Conservation (phyloP, 2,329 filamentous ascomycete genomes). For the Davidsoniella virescens region DNA sequence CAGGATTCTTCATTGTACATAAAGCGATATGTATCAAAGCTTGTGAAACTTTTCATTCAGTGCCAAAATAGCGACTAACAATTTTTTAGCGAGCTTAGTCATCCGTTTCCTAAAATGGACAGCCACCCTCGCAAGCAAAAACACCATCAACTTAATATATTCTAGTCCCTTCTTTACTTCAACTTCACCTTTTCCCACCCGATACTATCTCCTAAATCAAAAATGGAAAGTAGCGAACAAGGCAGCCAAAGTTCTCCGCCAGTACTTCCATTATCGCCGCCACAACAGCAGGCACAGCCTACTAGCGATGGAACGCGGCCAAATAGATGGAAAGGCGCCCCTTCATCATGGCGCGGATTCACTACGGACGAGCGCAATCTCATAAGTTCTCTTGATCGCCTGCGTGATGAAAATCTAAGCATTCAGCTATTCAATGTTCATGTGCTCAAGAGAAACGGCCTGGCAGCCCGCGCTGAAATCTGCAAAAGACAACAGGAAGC, state of each 20-base stretch:
- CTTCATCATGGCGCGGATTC: slow-evolving; percentile 48
- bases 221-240: neutral
- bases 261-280: neutral
- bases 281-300: neutral
- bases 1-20: neutral
- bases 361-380: slow-evolving; percentile 48
- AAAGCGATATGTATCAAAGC: neutral
- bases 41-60: neutral
- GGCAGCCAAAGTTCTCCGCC: neutral
- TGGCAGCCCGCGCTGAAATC: slow-evolving; percentile 9
- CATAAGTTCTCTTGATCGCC: slow-evolving; percentile 43
- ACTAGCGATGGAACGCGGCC: slow-evolving; percentile 27
- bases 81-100: slow-evolving; percentile 7
- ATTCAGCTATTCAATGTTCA: slow-evolving; percentile 68
- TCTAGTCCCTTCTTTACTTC: no score
- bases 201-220: no score
- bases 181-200: no score
- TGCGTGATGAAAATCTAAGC: slow-evolving; percentile 50
- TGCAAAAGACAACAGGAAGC: slow-evolving; percentile 17
- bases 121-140: neutral
- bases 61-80: neutral
- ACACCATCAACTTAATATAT: neutral
- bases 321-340: slow-evolving; percentile 56
- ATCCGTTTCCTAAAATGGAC: neutral
- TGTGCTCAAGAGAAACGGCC: slow-evolving; percentile 35